Conservation (phyloP, 2,329 filamentous ascomycete genomes). For the Trichoderma oligosporum region DNA sequence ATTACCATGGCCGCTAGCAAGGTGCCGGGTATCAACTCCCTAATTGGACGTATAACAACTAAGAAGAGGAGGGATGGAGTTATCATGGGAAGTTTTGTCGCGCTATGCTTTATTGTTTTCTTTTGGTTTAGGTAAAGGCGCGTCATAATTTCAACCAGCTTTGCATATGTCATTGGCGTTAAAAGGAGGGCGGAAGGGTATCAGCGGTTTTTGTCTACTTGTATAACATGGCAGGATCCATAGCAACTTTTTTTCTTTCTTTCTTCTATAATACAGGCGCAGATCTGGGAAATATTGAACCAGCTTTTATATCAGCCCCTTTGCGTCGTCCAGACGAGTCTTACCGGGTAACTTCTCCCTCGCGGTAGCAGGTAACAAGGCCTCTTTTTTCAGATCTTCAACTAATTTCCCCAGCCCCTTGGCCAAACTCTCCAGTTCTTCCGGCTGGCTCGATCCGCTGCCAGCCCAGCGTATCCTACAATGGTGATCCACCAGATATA, state of each 20-base stretch:
- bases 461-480: conserved; percentile 94
- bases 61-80: conserved; percentile 94
- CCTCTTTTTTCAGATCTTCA: conserved; percentile 49
- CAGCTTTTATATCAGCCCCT: conserved; percentile 24
- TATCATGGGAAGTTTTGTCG: conserved; percentile 87
- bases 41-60: conserved; percentile 88
- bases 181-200: conserved; percentile 35
- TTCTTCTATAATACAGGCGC: conserved; percentile 23
- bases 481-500: conserved; percentile 81
- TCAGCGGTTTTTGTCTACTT: conserved; percentile 35
- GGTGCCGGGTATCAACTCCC: conserved; percentile 85
- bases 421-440: conserved; percentile 64
- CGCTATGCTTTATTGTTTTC: conserved; percentile 83
- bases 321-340: conserved; percentile 29
- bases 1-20: conserved; percentile 88
- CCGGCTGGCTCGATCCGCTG: conserved; percentile 63
- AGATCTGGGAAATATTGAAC: conserved; percentile 20
- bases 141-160: conserved; percentile 26
- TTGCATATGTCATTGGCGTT: conserved; percentile 32
- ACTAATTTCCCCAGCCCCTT: conserved; percentile 62
- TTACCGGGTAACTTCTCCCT: conserved; percentile 34
- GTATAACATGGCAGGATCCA: conserved; percentile 30
- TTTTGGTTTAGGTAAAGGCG: conserved; percentile 64
- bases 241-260: conserved; percentile 7
- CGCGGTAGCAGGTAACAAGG: conserved; percentile 32